Evolutionary conservation across 768 basidiomycete genomes (phyloP).

Genomic region (Trametes maxima): DNA sequence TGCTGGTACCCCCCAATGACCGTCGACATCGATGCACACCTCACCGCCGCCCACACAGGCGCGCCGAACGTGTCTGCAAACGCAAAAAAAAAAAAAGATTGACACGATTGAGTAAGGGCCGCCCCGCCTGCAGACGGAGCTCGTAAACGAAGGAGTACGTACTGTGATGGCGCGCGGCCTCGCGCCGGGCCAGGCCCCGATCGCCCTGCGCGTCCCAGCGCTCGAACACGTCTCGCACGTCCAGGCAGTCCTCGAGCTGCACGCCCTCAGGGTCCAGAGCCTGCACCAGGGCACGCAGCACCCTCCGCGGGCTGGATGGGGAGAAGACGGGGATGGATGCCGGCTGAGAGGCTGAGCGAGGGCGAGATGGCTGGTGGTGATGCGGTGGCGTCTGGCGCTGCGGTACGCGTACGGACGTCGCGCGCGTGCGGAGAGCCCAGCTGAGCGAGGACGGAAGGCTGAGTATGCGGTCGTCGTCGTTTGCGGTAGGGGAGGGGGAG

Average conservation of each 20-base stretch:
- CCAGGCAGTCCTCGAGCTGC: slow-evolving; percentile 26
- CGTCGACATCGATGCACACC: slow-evolving; percentile 37
- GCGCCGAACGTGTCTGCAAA: slow-evolving; percentile 40
- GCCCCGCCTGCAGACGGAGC: neutral
- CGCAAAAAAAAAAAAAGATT: neutral
- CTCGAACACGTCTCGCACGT: slow-evolving; percentile 23
- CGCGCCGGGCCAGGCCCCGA: slow-evolving; percentile 2
- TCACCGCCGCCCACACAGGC: slow-evolving; percentile 37
- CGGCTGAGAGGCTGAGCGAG: slow-evolving; percentile 17
- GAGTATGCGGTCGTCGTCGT: neutral
- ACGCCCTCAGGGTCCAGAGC: slow-evolving; percentile 17
- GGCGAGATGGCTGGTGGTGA: slow-evolving; percentile 7
- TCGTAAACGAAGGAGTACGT: neutral
- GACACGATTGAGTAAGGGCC: neutral
- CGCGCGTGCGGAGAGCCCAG: slow-evolving; percentile 12
- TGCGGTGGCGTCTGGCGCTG: neutral
- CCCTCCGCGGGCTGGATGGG: slow-evolving; percentile 9
- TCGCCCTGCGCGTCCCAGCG: slow-evolving; percentile 5
- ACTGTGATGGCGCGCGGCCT: slow-evolving; percentile 10
- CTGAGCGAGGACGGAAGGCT: neutral
- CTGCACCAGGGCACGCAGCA: slow-evolving; percentile 13
- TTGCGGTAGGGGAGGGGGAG: neutral
- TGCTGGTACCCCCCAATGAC: slow-evolving; percentile 42
- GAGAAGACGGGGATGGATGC: slow-evolving; percentile 19
- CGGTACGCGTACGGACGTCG: slow-evolving; percentile 13